Conservation (phyloP, 208 protist species). For the Wallacemonas sp. region DNA sequence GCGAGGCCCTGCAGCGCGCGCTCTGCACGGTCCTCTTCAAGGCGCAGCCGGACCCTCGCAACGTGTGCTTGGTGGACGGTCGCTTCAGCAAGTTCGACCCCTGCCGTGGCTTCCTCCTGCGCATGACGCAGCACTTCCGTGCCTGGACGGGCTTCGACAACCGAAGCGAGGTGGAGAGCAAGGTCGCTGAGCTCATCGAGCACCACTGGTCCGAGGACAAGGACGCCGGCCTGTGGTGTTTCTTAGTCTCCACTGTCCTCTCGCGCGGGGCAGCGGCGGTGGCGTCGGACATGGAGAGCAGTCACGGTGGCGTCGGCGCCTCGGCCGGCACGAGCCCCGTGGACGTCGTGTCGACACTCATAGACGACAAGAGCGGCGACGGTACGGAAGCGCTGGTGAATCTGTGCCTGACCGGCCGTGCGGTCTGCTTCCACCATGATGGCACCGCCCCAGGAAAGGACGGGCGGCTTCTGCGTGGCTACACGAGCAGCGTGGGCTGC, state of each 20-base stretch:
- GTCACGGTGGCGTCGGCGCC: not conserved
- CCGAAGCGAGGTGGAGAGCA: conserved; percentile 44
- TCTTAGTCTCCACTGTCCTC: conserved; percentile 73
- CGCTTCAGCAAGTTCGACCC: not conserved
- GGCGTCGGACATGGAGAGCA: conserved; percentile 27
- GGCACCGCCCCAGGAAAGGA: conserved; percentile 27
- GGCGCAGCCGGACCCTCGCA: conserved; percentile 57
- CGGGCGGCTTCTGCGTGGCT: conserved; percentile 25
- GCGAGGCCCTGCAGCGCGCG: conserved; percentile 53
- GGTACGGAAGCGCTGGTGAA: conserved; percentile 59
- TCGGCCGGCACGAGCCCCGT: conserved; percentile 9
- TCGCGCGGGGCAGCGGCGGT: conserved; percentile 54
- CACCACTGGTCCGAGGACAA: conserved; percentile 56
- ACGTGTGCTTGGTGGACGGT: conserved; percentile 65
- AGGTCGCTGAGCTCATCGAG: conserved; percentile 33
- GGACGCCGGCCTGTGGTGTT: conserved; percentile 68
- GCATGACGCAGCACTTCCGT: conserved; percentile 16
- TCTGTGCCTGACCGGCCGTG: conserved; percentile 44
- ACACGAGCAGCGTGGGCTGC: conserved; percentile 24
- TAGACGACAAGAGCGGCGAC: conserved; percentile 26
- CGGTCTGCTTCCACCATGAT: conserved; percentile 36
- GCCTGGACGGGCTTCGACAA: conserved; percentile 41
- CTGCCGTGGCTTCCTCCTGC: not conserved
- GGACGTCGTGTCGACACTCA: conserved; percentile 9
- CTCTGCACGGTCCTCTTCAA: conserved; percentile 50